Evolutionary conservation across 495 filamentous ascomycete genomes (phyloP), one percentile per base, ranked within the genome.

Genomic region (Geopyxis carbonaria): DNA sequence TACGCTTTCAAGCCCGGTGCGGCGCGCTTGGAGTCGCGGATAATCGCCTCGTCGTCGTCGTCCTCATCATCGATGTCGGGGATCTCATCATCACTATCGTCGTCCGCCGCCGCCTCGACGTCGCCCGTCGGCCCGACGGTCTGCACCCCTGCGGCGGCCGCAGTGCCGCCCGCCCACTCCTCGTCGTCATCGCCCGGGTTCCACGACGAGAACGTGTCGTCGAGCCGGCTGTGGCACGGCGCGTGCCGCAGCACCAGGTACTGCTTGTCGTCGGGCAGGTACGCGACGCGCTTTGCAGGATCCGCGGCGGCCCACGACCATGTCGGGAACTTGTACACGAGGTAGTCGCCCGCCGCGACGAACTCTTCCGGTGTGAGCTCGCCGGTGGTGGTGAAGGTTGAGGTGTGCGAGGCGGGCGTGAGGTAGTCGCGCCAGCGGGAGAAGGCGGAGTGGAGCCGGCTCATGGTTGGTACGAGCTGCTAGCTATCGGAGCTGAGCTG

Each of bases 341-440:
- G 78, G 60, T 94, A 99, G 63, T 99, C 89, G 48, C 91, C 89
- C 2, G 89, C 91, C 3, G 78, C 75, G 11, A 93, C 67, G 58
- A 99, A 99, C 67, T 99, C 89, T 56, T 94, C 91, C 29, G 87
- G 87, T 0, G 91, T 95, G 61, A 99, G 83, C 61, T 95, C 78
- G 48, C 89, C 89, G 2, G 84, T 92, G 44, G 66, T 65, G 45
- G 85, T 83, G 66, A 99, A 99, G 42, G 81, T 95, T 4, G 86
- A 93, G 34, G 73, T 89, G 58, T 89, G 75, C 9, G 74, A 77
- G 50, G 91, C 73, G 19, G 81, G 85, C 2, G 87, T 81, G 55
- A 85, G 81, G 56, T 76, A 77, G 62, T 97, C 89, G 42, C 86
- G 80, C 56, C 89, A 70, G 44, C 73, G 77, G 53, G 82, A 80